Percentiles rank a stretch among this genome's conserved stretches.
phyloP scores from a whole-genome alignment of 2,329 filamentous ascomycete species.

The Metarhizium sp. region DNA sequence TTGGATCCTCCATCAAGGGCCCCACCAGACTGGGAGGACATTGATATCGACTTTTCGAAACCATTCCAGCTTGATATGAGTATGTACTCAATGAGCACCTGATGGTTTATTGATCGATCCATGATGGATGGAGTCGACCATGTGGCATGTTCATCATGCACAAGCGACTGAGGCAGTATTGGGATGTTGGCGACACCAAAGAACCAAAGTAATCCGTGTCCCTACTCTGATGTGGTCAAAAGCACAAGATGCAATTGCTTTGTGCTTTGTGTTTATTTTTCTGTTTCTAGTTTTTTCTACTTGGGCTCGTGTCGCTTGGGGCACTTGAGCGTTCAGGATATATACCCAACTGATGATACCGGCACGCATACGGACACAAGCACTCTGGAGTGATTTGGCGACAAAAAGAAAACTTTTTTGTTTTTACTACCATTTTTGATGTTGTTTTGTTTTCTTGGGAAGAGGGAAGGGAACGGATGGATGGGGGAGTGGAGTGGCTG shows the following conservation, averaged over 20 bases:
- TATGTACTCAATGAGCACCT: slow-evolving; percentile 20
- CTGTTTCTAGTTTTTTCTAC: slow-evolving; percentile 4
- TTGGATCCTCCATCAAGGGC: slow-evolving; percentile 14
- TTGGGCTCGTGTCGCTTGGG: not conserved
- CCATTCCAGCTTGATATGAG: slow-evolving; percentile 41
- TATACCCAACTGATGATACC: slow-evolving; percentile 16
- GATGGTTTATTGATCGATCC: slow-evolving; percentile 9
- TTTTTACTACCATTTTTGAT: not conserved
- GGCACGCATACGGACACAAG: slow-evolving; percentile 1
- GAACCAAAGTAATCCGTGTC: not conserved
- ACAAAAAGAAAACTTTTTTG: not conserved
- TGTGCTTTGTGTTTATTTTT: not conserved
- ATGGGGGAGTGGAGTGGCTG: not conserved
- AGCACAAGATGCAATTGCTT: not conserved
- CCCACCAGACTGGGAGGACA: slow-evolving; percentile 39
- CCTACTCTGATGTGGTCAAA: not conserved
- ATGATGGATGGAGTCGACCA: slow-evolving; percentile 6
- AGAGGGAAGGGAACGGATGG: not conserved
- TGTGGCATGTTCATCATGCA: not conserved
- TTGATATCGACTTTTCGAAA: slow-evolving; percentile 40
- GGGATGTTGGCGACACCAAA: not conserved
- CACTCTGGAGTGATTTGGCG: slow-evolving; percentile 4
- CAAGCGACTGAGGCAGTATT: not conserved
- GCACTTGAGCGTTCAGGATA: slow-evolving; percentile 16
- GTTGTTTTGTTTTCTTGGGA: not conserved